A percentile compares a stretch with the other conserved stretches of the same genome.
phyloP scores from a whole-genome alignment of 345 rosid genomes.

The Angophora floribunda region DNA sequence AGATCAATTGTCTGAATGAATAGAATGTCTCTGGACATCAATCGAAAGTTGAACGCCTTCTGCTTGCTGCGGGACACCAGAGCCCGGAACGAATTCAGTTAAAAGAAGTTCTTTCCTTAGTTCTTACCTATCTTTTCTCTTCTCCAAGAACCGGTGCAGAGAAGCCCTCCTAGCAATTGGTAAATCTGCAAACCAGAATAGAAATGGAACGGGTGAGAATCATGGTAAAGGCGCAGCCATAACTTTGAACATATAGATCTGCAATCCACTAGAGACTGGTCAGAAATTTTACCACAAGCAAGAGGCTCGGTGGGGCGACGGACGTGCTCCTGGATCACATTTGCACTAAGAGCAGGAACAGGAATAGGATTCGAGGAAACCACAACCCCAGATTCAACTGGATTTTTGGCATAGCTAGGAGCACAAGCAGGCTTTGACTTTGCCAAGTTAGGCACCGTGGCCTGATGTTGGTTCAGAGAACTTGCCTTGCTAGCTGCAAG shows the following conservation, averaged over 20 bases:
- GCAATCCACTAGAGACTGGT: not conserved
- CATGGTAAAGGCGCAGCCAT: not conserved
- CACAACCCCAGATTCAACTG: not conserved
- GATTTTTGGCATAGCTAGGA: not conserved
- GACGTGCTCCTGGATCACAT: slow-evolving; percentile 18
- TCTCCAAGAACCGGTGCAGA: slow-evolving; percentile 84
- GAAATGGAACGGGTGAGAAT: not conserved
- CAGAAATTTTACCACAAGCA: slow-evolving; percentile 39
- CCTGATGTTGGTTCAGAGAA: slow-evolving; percentile 1
- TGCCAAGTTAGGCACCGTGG: not conserved
- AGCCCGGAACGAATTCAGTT: not conserved
- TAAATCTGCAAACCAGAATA: slow-evolving; percentile 36
- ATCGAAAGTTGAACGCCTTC: not conserved
- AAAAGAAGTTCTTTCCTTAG: not conserved
- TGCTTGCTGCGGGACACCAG: not conserved
- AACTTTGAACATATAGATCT: not conserved
- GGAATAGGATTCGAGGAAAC: slow-evolving; percentile 1
- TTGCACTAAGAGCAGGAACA: not conserved
- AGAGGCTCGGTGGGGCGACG: slow-evolving; percentile 23
- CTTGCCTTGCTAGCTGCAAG: slow-evolving; percentile 41
- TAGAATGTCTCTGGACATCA: not conserved
- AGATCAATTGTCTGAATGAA: not conserved
- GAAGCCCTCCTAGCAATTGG: slow-evolving; percentile 94
- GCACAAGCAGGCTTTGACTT: not conserved
- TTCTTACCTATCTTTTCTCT: slow-evolving; percentile 79